Conservation (phyloP, 768 basidiomycete species). For the Trametopsis cervina region DNA sequence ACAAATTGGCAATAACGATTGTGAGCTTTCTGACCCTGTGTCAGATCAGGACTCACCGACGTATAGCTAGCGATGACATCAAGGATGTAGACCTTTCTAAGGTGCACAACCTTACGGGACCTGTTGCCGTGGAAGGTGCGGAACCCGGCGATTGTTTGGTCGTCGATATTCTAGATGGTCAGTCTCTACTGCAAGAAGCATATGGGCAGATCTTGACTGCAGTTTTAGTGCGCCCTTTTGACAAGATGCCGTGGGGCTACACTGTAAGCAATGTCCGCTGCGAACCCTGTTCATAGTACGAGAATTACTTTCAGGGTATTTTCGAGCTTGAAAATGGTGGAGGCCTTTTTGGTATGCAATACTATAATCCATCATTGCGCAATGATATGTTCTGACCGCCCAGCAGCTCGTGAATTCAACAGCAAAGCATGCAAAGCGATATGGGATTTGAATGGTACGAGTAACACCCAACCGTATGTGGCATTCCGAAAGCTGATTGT, state of each 20-base stretch:
- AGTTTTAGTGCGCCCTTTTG: constrained; percentile 52
- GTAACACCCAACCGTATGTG: neutral
- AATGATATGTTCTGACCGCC: neutral
- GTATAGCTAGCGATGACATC: constrained; percentile 58
- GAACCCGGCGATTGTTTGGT: constrained; percentile 76
- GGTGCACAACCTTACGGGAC: constrained; percentile 73
- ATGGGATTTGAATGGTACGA: constrained; percentile 66
- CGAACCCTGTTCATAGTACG: too few species aligned
- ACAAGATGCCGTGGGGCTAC: constrained; percentile 79
- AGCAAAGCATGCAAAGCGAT: constrained; percentile 72
- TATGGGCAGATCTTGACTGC: neutral
- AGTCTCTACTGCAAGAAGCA: constrained; percentile 1
- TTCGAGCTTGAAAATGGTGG: constrained; percentile 71
- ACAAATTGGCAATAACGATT: constrained; percentile 71
- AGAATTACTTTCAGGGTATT: constrained; percentile 47
- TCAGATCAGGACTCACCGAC: too few species aligned
- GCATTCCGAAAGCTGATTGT: neutral
- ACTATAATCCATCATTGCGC: neutral
- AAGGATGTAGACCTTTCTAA: constrained; percentile 56
- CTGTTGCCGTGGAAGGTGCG: constrained; percentile 66
- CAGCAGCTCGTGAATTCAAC: constrained; percentile 54
- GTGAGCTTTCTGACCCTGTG: constrained; percentile 29
- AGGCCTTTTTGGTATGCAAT: constrained; percentile 50
- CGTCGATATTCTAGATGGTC: constrained; percentile 74
- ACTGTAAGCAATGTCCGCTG: constrained; percentile 37